Conservation (phyloP, 1,284 basidiomycete species). For the Neonothopanus nambi region DNA sequence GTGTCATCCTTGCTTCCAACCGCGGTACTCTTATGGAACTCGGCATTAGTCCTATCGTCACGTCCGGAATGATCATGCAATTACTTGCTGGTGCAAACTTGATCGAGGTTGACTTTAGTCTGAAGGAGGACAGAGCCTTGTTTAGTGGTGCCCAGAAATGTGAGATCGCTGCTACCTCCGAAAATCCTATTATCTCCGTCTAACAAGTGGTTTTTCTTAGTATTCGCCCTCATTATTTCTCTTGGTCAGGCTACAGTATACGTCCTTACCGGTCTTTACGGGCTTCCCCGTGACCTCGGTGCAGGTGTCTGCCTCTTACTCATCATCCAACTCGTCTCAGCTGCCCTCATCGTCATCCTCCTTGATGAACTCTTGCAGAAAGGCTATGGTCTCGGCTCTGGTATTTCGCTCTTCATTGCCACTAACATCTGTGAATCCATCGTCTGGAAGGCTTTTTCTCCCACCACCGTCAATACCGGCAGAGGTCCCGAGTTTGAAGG, state of each 20-base stretch:
- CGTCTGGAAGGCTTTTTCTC: slow-evolving; percentile 99
- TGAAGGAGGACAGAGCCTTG: slow-evolving; percentile 96
- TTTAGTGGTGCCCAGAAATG: slow-evolving; percentile 98
- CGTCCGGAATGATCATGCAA: slow-evolving; percentile 99
- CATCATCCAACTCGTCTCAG: slow-evolving; percentile 93
- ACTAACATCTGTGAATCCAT: slow-evolving; percentile 99
- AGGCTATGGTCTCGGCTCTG: slow-evolving; percentile 97
- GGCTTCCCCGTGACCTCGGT: slow-evolving; percentile 91
- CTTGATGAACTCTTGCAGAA: slow-evolving; percentile 99
- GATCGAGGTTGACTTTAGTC: slow-evolving; percentile 95
- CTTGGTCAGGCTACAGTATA: slow-evolving; percentile 98
- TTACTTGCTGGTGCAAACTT: slow-evolving; percentile 96
- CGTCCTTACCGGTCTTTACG: slow-evolving; percentile 96
- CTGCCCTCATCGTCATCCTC: slow-evolving; percentile 95
- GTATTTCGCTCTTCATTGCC: slow-evolving; percentile 98
- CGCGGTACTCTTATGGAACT: slow-evolving; percentile 99
- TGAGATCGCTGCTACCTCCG: slow-evolving; percentile 43
- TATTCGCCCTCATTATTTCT: slow-evolving; percentile 95
- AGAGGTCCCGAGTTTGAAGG: slow-evolving; percentile 99
- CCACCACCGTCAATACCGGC: slow-evolving; percentile 97
- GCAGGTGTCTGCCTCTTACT: slow-evolving; percentile 95
- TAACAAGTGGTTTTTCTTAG: slow-evolving; percentile 40
- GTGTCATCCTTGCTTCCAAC: slow-evolving; percentile 98
- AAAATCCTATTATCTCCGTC: not conserved
- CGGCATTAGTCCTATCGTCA: slow-evolving; percentile 97